Evolutionary conservation across 2,329 filamentous ascomycete genomes (phyloP), one percentile per base, ranked within the genome.

Genomic region (Colletotrichum lupini): DNA sequence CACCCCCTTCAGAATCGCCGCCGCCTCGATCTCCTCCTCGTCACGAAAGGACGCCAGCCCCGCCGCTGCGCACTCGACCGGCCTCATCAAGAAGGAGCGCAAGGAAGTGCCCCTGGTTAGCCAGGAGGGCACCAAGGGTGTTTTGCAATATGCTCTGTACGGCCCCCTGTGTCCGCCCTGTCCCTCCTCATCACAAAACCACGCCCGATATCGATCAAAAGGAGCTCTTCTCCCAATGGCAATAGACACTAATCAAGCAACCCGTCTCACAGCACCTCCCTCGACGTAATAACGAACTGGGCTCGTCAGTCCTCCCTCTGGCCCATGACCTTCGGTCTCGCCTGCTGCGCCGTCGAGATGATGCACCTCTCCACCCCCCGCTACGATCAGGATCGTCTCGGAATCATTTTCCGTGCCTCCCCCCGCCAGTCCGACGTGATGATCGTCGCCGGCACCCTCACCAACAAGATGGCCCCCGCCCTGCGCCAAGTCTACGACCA

Each of bases 381-480:
- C 46, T 97, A 97, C 89, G 94, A 97, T 80, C 94, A 97, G 81
- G 94, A 97, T 85, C 91, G 95, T 46, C 87, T 96, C 73, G 94
- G 95, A 76, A 97, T 97, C 81, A 97, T 97, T 82, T 97, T 97
- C 90, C 92, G 94, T 77, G 94, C 94, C 72, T 96, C 94, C 16
- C 94, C 94, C 1, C 92, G 94, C 76, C 94, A 97, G 83, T 94
- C 94, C 74, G 95, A 97, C 83, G 93, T 97, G 76, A 97, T 97
- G 94, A 97, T 97, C 79, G 95, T 97, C 26, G 95, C 95, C 30
- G 95, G 95, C 73, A 98, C 95, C 35, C 89, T 98, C 75, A 97
- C 94, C 78, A 98, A 98, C 88, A 98, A 98, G 88, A 98, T 98
- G 95, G 95, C 94, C 1, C 94, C 95, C 2, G 95, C 95, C 42